These are phyloP conservation scores for Penicillium sumatraense DNA, from an alignment of 2,329 filamentous ascomycete genomes.

Conservation along the genomic window DNA sequence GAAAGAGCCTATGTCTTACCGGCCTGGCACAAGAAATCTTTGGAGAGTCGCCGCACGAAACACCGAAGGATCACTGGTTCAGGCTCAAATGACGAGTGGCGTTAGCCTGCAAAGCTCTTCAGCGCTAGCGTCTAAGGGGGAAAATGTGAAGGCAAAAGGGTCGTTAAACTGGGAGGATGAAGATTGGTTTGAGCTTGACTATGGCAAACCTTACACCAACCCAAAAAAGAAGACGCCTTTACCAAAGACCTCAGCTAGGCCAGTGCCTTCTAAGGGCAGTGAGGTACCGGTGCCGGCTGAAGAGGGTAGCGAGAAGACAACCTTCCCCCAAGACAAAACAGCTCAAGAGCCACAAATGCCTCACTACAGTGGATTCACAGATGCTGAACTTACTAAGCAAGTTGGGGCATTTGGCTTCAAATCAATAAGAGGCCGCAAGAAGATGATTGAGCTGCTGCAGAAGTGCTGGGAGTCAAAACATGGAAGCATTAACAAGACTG, in stretches of 20 bases:
- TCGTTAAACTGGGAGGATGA: conserved; percentile 7
- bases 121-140: conserved; percentile 10
- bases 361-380: conserved; percentile 65
- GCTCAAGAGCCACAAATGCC: conserved; percentile 47
- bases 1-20: conserved; percentile 25
- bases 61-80: conserved; percentile 65
- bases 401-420: conserved; percentile 74
- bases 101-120: conserved; percentile 47
- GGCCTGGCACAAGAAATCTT: conserved; percentile 51
- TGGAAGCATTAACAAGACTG: conserved; percentile 25
- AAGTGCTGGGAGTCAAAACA: conserved; percentile 72
- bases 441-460: conserved; percentile 71
- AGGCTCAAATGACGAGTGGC: conserved; percentile 66
- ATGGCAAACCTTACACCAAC: conserved; percentile 12
- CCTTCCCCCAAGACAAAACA: background rate
- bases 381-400: conserved; percentile 65
- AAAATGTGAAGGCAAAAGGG: background rate
- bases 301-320: background rate
- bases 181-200: conserved; percentile 24
- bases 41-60: conserved; percentile 76
- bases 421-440: conserved; percentile 66
- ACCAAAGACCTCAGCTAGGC: background rate
- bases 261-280: background rate
- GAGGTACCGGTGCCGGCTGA: conserved; percentile 1
- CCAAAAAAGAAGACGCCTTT: no score